phyloP scores from a whole-genome alignment of 139 green algal species.

The Diplosphaera chodatii region DNA sequence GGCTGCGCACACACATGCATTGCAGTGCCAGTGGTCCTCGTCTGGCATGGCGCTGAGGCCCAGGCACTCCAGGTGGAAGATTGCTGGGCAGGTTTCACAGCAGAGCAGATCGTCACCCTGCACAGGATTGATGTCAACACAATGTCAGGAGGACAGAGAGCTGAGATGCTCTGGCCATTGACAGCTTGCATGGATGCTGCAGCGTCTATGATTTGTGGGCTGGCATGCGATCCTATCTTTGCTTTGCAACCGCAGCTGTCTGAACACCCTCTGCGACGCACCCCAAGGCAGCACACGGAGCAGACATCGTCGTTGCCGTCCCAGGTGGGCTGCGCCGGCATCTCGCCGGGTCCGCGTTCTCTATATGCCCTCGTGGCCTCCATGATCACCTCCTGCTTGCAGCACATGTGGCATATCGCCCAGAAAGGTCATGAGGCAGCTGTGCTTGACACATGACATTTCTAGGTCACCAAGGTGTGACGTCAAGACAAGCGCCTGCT shows the following conservation, averaged over 20 bases:
- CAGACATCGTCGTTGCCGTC: not conserved
- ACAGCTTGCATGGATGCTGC: too few relatives aligned
- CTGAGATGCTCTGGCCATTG: too few relatives aligned
- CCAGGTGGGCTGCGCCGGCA: not conserved
- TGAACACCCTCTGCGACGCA: too few relatives aligned
- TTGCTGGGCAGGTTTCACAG: slow-evolving; percentile 41
- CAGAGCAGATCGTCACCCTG: slow-evolving; percentile 43
- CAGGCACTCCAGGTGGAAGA: slow-evolving; percentile 27
- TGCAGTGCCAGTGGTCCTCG: slow-evolving; percentile 33
- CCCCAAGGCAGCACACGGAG: not conserved
- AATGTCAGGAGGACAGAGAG: too few relatives aligned
- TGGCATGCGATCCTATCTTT: too few relatives aligned
- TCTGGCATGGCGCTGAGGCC: slow-evolving; percentile 15
- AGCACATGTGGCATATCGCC: too few relatives aligned
- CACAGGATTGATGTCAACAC: too few relatives aligned
- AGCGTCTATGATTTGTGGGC: too few relatives aligned
- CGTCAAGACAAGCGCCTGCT: too few relatives aligned
- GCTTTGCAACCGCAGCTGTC: too few relatives aligned
- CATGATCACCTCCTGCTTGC: not conserved
- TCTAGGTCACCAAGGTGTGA: too few relatives aligned
- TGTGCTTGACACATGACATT: too few relatives aligned
- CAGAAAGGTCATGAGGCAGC: not conserved
- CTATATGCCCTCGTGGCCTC: not conserved
- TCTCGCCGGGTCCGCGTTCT: not conserved
- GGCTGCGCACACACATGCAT: slow-evolving; percentile 26